Conservation (phyloP, 768 basidiomycete species). For the Serendipita indica region DNA sequence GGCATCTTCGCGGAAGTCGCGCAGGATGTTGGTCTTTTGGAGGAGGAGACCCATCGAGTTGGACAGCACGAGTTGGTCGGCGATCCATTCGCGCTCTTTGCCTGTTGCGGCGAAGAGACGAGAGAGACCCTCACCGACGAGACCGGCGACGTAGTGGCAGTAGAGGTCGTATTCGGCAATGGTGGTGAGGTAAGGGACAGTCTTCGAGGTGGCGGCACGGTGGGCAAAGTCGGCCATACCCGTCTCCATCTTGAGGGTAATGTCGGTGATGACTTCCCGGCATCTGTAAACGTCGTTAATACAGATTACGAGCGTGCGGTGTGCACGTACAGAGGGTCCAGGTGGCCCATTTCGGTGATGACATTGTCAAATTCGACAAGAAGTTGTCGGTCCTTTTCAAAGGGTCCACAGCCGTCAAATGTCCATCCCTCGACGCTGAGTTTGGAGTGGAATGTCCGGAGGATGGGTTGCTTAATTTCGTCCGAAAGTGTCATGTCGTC, state of each 20-base stretch:
- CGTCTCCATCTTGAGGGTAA: slow-evolving; percentile 70
- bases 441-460: slow-evolving; percentile 68
- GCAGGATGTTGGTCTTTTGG: slow-evolving; percentile 97
- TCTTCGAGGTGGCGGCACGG: slow-evolving; percentile 43
- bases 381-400: slow-evolving; percentile 78
- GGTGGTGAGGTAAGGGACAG: slow-evolving; percentile 41
- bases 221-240: slow-evolving; percentile 97
- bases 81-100: slow-evolving; percentile 64
- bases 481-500: slow-evolving; percentile 96
- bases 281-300: slow-evolving; percentile 25
- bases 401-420: slow-evolving; percentile 64
- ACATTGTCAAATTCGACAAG: slow-evolving; percentile 72
- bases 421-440: slow-evolving; percentile 75
- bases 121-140: slow-evolving; percentile 91
- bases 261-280: slow-evolving; percentile 66
- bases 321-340: slow-evolving; percentile 40
- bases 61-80: slow-evolving; percentile 67
- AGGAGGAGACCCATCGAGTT: slow-evolving; percentile 92
- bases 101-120: slow-evolving; percentile 74
- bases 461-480: slow-evolving; percentile 67
- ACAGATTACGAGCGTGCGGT: neutral
- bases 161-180: slow-evolving; percentile 88
- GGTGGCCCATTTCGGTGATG: slow-evolving; percentile 59
- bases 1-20: slow-evolving; percentile 85
- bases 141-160: slow-evolving; percentile 95